Evolutionary conservation across 257 asterid species (phyloP), one percentile per base, ranked within the genome.

Genomic region (Lithospermum erythrorhizon): DNA sequence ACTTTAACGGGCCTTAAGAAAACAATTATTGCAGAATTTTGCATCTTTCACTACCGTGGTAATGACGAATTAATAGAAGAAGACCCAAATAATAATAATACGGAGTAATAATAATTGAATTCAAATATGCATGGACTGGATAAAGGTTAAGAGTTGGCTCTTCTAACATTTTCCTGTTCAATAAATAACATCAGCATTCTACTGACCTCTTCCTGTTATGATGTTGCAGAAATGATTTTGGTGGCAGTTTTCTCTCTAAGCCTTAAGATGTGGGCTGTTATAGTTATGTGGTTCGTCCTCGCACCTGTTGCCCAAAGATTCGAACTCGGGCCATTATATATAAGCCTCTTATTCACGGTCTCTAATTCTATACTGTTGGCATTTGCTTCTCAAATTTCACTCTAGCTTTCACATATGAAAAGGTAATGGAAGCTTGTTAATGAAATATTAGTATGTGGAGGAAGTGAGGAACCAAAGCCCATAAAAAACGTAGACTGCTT

Each of bases 321-420:
- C 63, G 95, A 72, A 19, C 47, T 90, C 21, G 97, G 94, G 51
- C 94, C 97, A 68, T 70, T 90, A 87, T 90, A 77, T 51, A 96
- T 90, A 75, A 90, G 95, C 83, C 35, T 32, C 23, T 63, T 60
- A 65, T 71, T 55, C 4, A 54, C 58, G 57, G 59, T 52, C 21
- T 56, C 66, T 66, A 54, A 54, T 76, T 55, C 54, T 45, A 25
- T 52, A 24, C 7, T 32, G 27, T 22, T 53, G 23, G 25, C 10
- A 53, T 19, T 11, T 53, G 57, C 57, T 6, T 20, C 21, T n/a
- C 24, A 53, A n/a, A 9, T 9, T 9, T 53, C 57, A 7, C 49
- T 20, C 27, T 18, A n/a, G 16, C 18, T 19, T 53, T 19, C 2
- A 53, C 57, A 53, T n/a, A 20, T n/a, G n/a, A 53, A 6, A 53